A percentile compares a stretch with the other conserved stretches of the same genome.
Evolutionary conservation across 148 eudicot genomes (phyloP).

Genomic region (Nyssa sinensis): DNA sequence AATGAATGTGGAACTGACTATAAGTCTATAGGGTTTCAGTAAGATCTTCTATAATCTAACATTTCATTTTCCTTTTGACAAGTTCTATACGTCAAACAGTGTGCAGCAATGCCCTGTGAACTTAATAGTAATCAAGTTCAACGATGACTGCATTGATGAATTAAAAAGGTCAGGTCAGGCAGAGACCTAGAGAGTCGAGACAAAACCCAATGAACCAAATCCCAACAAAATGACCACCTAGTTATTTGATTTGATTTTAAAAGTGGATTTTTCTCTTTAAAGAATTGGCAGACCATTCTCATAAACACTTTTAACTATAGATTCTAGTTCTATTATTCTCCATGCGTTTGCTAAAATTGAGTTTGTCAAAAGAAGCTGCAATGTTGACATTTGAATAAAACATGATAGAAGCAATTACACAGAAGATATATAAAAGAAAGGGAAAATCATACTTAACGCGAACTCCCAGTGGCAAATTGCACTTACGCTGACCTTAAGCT

Average conservation of each 20-base stretch:
- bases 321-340: background rate
- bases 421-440: too few relatives aligned
- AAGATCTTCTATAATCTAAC: background rate
- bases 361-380: background rate
- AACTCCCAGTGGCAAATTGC: too few relatives aligned
- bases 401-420: too few relatives aligned
- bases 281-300: background rate
- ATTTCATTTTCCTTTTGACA: too few relatives aligned
- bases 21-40: background rate
- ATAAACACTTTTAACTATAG: background rate
- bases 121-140: background rate
- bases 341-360: background rate
- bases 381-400: background rate
- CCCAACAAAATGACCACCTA: background rate
- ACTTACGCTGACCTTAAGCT: too few relatives aligned
- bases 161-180: slow-evolving; percentile 1
- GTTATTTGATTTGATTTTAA: background rate
- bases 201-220: background rate
- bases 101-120: background rate
- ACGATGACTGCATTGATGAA: background rate
- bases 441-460: too few relatives aligned
- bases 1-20: background rate
- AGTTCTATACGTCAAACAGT: too few relatives aligned
- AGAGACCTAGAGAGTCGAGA: background rate
- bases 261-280: background rate